Evolutionary conservation across 345 rosid species (phyloP), one percentile per base, ranked within the genome.

Genomic region (Orychophragmus violaceus): DNA sequence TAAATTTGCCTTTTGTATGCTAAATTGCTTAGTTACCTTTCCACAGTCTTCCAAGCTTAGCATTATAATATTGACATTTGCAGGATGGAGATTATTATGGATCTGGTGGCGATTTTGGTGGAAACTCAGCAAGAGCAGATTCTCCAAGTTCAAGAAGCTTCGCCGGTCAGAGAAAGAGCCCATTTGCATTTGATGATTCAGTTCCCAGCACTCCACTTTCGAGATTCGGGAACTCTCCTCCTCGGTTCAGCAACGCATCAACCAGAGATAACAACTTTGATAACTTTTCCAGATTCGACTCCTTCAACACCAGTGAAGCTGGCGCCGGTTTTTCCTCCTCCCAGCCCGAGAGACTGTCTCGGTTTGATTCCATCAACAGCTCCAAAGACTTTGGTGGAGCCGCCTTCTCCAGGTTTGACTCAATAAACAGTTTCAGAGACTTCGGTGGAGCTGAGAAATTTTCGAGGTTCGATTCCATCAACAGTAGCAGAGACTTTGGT

Each of bases 241-340:
- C 98, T 10, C 83, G 95, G 61, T 83, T 73, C 78, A 87, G 96
- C 11, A 95, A 92, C 74, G 88, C 81, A 10, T 83, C 86, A 24
- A 44, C 65, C 24, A 81, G 87, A 39, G 85, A 83, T 66, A 65
- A 59, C 45, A 80, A 83, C 63, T 83, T 78, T 6, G 87, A 90
- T 77, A 85, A 80, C 74, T 88, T 84, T 79, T 86, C 98, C 12
- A 85, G 95, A 76, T 83, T 90, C n/a, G 99, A 94, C 76, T 93
- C 97, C 63, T 93, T 93, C 82, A 87, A 79, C 75, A 74, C 78
- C 68, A 65, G 75, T 24, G 97, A 86, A 24, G 64, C 80, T 17
- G 91, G 90, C 0, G 58, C 21, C 1, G 66, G 76, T n/a, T 72
- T 58, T 49, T 79, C 83, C 74, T 81, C 90, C 49, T 89, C 69